Percentiles rank a stretch among this genome's conserved stretches.
Evolutionary conservation across 2,329 filamentous ascomycete genomes (phyloP).

Genomic region (Aspergillus phoenicis): DNA sequence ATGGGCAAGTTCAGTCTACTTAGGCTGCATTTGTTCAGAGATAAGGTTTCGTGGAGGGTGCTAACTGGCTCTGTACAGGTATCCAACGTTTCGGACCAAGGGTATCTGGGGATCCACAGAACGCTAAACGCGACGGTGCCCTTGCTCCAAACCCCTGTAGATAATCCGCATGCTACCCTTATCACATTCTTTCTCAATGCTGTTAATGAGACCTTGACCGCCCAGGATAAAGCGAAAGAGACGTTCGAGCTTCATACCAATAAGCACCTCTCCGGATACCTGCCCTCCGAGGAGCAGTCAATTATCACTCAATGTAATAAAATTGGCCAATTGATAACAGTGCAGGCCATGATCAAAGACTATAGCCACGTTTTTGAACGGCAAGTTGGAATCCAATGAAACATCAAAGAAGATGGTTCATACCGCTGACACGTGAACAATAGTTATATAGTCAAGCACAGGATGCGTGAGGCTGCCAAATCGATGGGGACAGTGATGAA

Average conservation of each 20-base stretch:
- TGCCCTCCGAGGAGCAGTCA: neutral
- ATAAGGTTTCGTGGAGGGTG: neutral
- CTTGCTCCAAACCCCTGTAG: slow-evolving; percentile 33
- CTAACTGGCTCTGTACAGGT: slow-evolving; percentile 28
- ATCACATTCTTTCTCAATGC: slow-evolving; percentile 49
- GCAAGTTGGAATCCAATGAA: slow-evolving; percentile 2
- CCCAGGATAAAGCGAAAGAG: neutral
- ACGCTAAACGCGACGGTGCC: slow-evolving; percentile 33
- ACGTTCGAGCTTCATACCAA: no score
- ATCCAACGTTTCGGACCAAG: slow-evolving; percentile 44
- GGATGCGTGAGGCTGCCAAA: slow-evolving; percentile 12
- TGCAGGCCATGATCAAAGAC: neutral
- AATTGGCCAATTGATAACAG: neutral
- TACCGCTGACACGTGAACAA: no score
- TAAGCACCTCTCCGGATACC: slow-evolving; percentile 12
- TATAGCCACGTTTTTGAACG: slow-evolving; percentile 18
- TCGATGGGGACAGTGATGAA: slow-evolving; percentile 29
- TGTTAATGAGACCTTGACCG: slow-evolving; percentile 22
- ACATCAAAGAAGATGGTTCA: no score
- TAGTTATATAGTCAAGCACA: no score
- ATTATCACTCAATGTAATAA: neutral
- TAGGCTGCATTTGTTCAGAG: no score
- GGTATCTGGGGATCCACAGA: slow-evolving; percentile 34
- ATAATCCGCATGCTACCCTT: slow-evolving; percentile 46
- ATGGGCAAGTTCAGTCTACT: no score